A percentile compares a stretch with the other conserved stretches of the same genome.
phyloP scores from a whole-genome alignment of 1,139 yeast species.

The Saccharomyces pastorianus region DNA sequence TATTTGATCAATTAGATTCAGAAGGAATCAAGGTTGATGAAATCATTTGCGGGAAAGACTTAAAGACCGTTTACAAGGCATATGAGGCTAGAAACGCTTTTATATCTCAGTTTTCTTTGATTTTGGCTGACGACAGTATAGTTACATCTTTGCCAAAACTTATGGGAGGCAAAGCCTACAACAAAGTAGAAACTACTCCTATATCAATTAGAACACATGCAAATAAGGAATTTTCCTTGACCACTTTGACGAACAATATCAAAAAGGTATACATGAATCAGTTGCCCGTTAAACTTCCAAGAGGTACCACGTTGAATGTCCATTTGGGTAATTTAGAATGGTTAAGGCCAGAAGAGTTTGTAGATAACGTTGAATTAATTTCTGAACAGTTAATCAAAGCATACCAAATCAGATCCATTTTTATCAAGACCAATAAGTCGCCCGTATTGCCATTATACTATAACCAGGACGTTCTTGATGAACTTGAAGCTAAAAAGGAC shows the following conservation, averaged over 20 bases:
- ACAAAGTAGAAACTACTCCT: constrained; percentile 58
- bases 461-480: constrained; percentile 51
- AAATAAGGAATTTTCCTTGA: constrained; percentile 42
- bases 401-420: constrained; percentile 49
- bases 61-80: constrained; percentile 60
- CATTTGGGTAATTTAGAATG: constrained; percentile 54
- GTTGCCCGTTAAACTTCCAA: constrained; percentile 60
- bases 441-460: constrained; percentile 82
- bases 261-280: constrained; percentile 46
- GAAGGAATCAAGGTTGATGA: constrained; percentile 34
- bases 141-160: constrained; percentile 73
- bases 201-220: constrained; percentile 46
- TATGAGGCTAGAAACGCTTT: constrained; percentile 67
- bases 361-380: constrained; percentile 52
- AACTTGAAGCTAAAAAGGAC: constrained; percentile 31
- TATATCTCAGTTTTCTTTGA: constrained; percentile 53
- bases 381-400: constrained; percentile 42
- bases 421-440: constrained; percentile 61
- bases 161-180: constrained; percentile 81
- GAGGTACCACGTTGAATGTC: constrained; percentile 61
- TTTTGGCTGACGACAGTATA: constrained; percentile 76
- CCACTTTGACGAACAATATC: constrained; percentile 51
- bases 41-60: constrained; percentile 44
- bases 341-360: constrained; percentile 36
- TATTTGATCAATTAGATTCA: constrained; percentile 50